Evolutionary conservation across 2,329 filamentous ascomycete species (phyloP).

Genomic region (Leptosphaerulina australis): DNA sequence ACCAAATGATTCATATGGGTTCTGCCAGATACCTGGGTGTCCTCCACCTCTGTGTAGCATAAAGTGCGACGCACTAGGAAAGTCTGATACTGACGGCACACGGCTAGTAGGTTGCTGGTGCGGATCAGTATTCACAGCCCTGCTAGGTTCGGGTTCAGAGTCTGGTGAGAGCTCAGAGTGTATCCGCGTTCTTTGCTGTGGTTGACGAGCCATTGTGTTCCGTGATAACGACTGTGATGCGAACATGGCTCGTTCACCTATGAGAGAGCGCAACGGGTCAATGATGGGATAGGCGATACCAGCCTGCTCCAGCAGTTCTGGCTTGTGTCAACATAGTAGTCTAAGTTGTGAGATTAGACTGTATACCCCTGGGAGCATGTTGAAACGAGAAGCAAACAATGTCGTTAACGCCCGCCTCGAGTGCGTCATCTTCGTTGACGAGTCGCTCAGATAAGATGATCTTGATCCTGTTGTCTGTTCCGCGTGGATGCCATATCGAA

Average conservation of each 20-base stretch:
- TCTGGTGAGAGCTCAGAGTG: conserved; percentile 21
- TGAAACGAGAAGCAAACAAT: conserved; percentile 82
- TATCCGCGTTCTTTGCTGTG: conserved; percentile 6
- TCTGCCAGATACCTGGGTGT: conserved; percentile 23
- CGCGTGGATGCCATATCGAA: conserved; percentile 70
- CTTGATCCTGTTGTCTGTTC: conserved; percentile 76
- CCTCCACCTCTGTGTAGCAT: conserved; percentile 2
- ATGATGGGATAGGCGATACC: conserved; percentile 78
- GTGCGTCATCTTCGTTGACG: conserved; percentile 49
- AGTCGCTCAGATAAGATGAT: conserved; percentile 74
- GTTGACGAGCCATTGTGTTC: conserved; percentile 5
- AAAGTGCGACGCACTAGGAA: conserved; percentile 18
- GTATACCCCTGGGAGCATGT: conserved; percentile 76
- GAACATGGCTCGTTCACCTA: conserved; percentile 13
- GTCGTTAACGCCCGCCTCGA: conserved; percentile 70
- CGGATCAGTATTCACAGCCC: conserved; percentile 24
- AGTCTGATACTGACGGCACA: conserved; percentile 24
- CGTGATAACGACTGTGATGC: conserved; percentile 1
- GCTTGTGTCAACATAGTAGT: conserved; percentile 16
- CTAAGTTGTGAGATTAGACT: not conserved
- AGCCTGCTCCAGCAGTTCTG: conserved; percentile 74
- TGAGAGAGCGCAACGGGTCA: conserved; percentile 39
- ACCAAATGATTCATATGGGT: conserved; percentile 15
- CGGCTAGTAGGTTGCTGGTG: conserved; percentile 25
- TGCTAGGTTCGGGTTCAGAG: conserved; percentile 15